Percentiles rank a stretch among this genome's conserved stretches.
Conservation (phyloP, 768 basidiomycete genomes). For the Leccinum variicolor region DNA sequence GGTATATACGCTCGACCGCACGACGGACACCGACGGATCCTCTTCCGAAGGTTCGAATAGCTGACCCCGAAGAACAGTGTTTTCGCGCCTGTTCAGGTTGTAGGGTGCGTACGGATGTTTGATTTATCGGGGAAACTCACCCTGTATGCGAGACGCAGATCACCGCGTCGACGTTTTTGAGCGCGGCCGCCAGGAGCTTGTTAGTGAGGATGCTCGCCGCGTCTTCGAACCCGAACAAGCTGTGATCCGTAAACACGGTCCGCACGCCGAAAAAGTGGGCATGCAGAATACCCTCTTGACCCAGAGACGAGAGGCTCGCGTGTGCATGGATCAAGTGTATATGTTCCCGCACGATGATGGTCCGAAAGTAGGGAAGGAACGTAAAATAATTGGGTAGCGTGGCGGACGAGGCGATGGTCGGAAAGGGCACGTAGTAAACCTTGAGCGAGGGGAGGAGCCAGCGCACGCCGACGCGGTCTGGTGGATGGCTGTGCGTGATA, state of each 20-base stretch:
- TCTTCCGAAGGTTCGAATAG: constrained; percentile 54
- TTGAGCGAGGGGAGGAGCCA: constrained; percentile 87
- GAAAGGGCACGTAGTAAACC: constrained; percentile 91
- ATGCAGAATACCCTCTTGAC: constrained; percentile 90
- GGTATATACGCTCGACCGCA: constrained; percentile 71
- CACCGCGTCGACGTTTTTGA: constrained; percentile 89
- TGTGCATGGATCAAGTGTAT: constrained; percentile 90
- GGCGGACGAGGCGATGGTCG: constrained; percentile 85
- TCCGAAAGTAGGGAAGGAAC: constrained; percentile 87
- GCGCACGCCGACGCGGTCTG: constrained; percentile 83
- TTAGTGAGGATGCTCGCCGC: constrained; percentile 97
- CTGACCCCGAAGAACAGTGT: constrained; percentile 86
- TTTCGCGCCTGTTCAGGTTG: constrained; percentile 75
- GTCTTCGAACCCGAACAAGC: constrained; percentile 94
- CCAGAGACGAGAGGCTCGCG: constrained; percentile 84
- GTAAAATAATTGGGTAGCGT: constrained; percentile 94
- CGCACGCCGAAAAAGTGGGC: constrained; percentile 82
- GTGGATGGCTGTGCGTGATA: constrained; percentile 88
- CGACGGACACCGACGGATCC: constrained; percentile 41
- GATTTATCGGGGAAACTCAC: constrained; percentile 39
- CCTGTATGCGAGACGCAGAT: constrained; percentile 98
- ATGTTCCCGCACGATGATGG: constrained; percentile 82
- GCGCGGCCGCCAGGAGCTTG: constrained; percentile 82
- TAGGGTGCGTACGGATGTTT: background rate
- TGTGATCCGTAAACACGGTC: constrained; percentile 96